phyloP scores from a whole-genome alignment of 805 yeast species.

The Candida maris region DNA sequence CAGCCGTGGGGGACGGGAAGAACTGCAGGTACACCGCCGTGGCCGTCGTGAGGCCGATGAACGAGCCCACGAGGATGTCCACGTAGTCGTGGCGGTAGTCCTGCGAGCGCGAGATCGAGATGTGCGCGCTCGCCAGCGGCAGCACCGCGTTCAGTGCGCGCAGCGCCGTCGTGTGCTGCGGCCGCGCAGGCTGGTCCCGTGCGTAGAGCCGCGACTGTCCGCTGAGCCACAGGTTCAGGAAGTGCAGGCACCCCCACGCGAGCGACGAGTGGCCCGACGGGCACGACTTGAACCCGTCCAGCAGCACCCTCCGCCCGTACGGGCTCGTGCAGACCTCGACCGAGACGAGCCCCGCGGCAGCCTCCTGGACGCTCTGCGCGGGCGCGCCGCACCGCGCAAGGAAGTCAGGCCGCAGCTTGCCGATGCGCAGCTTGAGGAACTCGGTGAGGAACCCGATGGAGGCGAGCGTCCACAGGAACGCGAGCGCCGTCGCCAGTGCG shows the following conservation, averaged over 20 bases:
- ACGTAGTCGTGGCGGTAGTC: constrained; percentile 90
- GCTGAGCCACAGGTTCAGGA: constrained; percentile 54
- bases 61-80: constrained; percentile 71
- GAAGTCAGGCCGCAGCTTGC: constrained; percentile 88
- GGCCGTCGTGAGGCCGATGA: constrained; percentile 58
- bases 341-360: not conserved
- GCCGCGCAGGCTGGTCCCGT: constrained; percentile 1
- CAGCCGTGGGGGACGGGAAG: constrained; percentile 16
- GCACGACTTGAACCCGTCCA: constrained; percentile 73
- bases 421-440: constrained; percentile 71
- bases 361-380: constrained; percentile 35
- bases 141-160: constrained; percentile 38
- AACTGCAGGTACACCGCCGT: constrained; percentile 22
- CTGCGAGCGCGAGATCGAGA: constrained; percentile 78
- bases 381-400: constrained; percentile 63
- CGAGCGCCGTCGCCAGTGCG: constrained; percentile 34
- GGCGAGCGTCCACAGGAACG: constrained; percentile 39
- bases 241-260: constrained; percentile 65
- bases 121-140: constrained; percentile 57
- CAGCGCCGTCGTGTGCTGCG: constrained; percentile 1
- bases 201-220: constrained; percentile 50
- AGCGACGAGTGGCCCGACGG: constrained; percentile 78
- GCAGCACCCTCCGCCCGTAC: constrained; percentile 28
- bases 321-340: constrained; percentile 33
- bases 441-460: constrained; percentile 61